Base-by-base conservation (phyloP, 176 grass and related monocot species). In the Avena sativa region DNA sequence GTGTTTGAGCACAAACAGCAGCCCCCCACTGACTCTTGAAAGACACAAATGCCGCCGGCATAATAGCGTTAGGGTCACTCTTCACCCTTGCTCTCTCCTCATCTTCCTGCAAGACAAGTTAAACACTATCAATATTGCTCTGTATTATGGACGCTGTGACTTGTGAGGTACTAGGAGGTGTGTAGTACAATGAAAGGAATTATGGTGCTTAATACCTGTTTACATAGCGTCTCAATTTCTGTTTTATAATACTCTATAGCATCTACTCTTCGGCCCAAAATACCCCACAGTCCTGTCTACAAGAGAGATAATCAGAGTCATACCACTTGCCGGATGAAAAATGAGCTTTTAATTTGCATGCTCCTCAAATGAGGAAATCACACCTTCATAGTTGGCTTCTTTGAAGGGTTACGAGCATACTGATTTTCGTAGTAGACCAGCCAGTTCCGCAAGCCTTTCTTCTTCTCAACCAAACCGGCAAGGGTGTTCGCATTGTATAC, bases 1-100 rank as follows among this genome's bases (percentile, higher is more conserved):
- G 96, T 50, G 96, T 94, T 88, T 99, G 94, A 79, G 97, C 97
- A 94, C 97, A 99, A 80, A 99, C 92, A 51, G 97, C 97, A 77
- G 97, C 94, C 30, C 90, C 93, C 97, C 97, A 99, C 74, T 91
- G 92, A 75, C 71, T 96, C 83, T 87, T 93, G 86, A 99, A 99
- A 76, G 97, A 96, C 9, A 99, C 94, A 91, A 99, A 99, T 93
- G 97, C 97, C 1, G 83, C 94, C 8, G 90, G 97, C 88, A 99
- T 90, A 64, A 94, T 91, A 71, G 83, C 77, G 50, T 94, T 94
- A 69, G 82, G 90, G 82, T 96, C 90, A 72, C 55, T 90, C 25
- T 86, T 87, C 83, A 99, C 85, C 85, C 85, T 95, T 82, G 90
- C 82, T 74, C 97, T 95, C 79, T 99, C 97, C 83, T 91, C 71